Evolutionary conservation across 164 flowering plant species (phyloP), one percentile per base, ranked within the genome.

Genomic region (Vitis vinifera): DNA sequence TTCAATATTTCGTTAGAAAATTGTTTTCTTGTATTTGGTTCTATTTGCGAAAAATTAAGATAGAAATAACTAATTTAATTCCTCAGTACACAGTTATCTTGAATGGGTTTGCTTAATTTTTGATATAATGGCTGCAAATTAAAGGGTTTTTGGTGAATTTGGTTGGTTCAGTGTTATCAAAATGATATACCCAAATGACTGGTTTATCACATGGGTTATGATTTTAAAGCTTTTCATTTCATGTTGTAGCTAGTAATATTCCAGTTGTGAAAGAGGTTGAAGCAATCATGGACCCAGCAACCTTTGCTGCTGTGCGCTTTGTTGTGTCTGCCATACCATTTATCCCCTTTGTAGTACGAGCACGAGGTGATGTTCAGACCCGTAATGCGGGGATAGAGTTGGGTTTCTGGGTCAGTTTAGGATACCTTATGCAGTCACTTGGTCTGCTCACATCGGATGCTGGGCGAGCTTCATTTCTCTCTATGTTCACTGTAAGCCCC

Each of bases 381-480:
- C 86, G 97, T 14, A 81, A 80, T 66, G 88, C 97, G 10, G 98
- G 95, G 70, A 58, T 88, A 8, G 95, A 93, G 75, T 83, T 93
- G 78, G 98, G 98, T 16, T 63, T 91, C 57, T 93, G 97, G 97
- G 83, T 91, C 67, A 93, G 98, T 84, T 66, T 93, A 76, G 98
- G 92, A 16, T 91, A 93, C 80, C 79, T 93, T 31, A 72, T 83
- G 77, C 95, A 93, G 75, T 87, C 97, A 30, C 77, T 93, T 80
- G 97, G 93, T 53, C 80, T 91, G 56, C 82, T 81, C 37, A 91
- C 95, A 61, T 88, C 98, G 50, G 98, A 90, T 72, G 97, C 95
- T 65, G 97, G 97, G 14, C 95, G 95, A 62, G 95, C 98, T 15
- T 87, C 98, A 16, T 93, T 93, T 78, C 50, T 93, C 30, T 74